Evolutionary conservation across 495 filamentous ascomycete species (phyloP).

Genomic region (Tuber magnatum): DNA sequence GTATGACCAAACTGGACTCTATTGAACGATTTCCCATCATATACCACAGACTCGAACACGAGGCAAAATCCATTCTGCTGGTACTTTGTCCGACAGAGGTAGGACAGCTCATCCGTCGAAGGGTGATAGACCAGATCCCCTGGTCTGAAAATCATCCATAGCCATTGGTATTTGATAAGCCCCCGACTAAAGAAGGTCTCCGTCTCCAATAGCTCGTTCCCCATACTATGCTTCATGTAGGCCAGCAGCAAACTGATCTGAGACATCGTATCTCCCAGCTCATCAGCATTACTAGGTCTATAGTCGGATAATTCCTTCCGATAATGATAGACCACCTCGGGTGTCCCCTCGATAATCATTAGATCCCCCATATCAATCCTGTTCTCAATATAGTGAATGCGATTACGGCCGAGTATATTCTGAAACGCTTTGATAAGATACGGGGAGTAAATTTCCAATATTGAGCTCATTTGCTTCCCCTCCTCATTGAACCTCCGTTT

Average conservation of each 20-base stretch:
- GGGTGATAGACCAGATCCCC: constrained; percentile 30
- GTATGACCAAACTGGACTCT: background rate
- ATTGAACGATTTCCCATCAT: constrained; percentile 10
- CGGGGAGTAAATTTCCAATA: background rate
- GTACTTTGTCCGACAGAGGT: constrained; percentile 3
- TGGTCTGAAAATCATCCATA: constrained; percentile 39
- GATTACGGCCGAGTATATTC: background rate
- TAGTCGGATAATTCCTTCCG: background rate
- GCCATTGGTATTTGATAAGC: constrained; percentile 23
- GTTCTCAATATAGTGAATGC: background rate
- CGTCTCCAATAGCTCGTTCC: background rate
- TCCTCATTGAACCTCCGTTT: background rate
- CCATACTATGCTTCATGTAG: background rate
- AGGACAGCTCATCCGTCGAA: background rate
- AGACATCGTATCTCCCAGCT: background rate
- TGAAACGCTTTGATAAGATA: constrained; percentile 1
- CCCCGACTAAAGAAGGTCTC: constrained; percentile 5
- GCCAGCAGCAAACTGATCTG: background rate
- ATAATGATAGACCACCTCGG: background rate
- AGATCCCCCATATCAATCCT: background rate
- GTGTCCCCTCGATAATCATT: background rate
- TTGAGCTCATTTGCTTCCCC: background rate
- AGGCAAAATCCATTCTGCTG: constrained; percentile 38
- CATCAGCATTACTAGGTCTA: background rate
- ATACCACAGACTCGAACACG: constrained; percentile 36